Base-by-base conservation (phyloP, 495 filamentous ascomycete species). In the Talaromyces proteolyticus region DNA sequence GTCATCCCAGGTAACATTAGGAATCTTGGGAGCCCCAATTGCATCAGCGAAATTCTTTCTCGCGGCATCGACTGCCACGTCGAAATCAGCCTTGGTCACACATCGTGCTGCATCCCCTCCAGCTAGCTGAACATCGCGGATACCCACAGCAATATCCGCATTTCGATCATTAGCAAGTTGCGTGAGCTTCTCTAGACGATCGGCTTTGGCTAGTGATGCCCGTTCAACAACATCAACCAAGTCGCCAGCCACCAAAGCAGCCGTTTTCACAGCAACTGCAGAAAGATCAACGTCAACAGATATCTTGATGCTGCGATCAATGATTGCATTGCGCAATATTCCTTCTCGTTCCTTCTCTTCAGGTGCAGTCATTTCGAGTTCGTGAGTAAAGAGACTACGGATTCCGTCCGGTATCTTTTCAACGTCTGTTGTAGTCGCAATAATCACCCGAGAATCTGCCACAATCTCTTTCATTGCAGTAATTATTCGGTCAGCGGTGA, bases 21-120 rank as follows among this genome's bases (percentile, higher is more conserved):
- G 93, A 58, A 98, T 98, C 76, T 96, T 96, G 1, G 93, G 93
- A 25, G 93, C 94, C 39, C 94, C 94, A 56, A 99, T 97, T 10
- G 91, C 82, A 64, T 97, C 94, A 4, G 92, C 88, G 60, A 99
- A 97, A 64, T 96, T 97, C 76, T 95, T 94, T 26, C 93, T 84
- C 2, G 94, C 93, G 16, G 89, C 88, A 47, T 96, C 94, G 6
- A 97, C 89, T 0, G 93, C 93, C 16, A 82, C 61, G 56, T 95
- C 89, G 51, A 97, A 93, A 66, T 99, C 93, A 2, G 78, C 73
- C 58, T 87, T 90, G n/a, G 81, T 91, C 18, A 99, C 74, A 25
- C 83, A 87, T 7, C 81, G 78, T 16, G 83, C 85, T 6, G 82
- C 76, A 19, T 89, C 77, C 8, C 92, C 93, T n/a, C 93, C 93